Conservation (phyloP, 805 yeast species). For the Saccharomycopsis selenospora region DNA sequence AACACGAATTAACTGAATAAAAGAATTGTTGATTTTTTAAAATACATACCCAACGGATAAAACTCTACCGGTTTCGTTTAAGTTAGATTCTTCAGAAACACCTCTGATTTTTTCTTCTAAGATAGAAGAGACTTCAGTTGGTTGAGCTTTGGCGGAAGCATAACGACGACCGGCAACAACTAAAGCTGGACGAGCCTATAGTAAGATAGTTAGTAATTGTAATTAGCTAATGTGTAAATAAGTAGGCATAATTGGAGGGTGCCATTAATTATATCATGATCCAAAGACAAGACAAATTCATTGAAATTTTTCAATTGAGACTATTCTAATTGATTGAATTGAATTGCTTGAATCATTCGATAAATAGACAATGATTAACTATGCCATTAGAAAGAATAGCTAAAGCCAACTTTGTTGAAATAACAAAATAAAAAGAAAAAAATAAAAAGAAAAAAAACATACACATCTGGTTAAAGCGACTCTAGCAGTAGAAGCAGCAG, state of each 20-base stretch:
- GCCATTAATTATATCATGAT: no score
- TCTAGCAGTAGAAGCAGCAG: conserved; percentile 46
- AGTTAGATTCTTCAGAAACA: conserved; percentile 93
- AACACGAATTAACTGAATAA: no score
- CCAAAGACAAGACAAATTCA: no score
- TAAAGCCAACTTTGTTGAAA: no score
- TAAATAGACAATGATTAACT: no score
- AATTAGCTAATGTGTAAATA: no score
- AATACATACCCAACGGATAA: conserved; percentile 85
- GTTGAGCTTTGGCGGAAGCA: conserved; percentile 96
- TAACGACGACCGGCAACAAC: conserved; percentile 69
- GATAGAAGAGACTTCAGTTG: conserved; percentile 98
- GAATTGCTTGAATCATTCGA: no score
- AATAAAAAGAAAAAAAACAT: conserved; percentile 29
- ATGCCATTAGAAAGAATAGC: no score
- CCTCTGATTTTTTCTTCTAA: conserved; percentile 99
- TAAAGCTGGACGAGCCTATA: conserved; percentile 65
- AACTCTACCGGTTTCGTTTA: conserved; percentile 99
- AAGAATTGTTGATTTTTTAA: conserved; percentile 7
- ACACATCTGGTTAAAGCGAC: conserved; percentile 37
- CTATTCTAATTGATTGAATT: no score
- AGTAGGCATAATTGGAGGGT: no score
- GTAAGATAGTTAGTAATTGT: conserved; percentile 24
- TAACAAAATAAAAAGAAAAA: no score
- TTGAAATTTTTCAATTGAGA: no score